phyloP scores from a whole-genome alignment of 306 rosid genomes.

The Corylus americana region DNA sequence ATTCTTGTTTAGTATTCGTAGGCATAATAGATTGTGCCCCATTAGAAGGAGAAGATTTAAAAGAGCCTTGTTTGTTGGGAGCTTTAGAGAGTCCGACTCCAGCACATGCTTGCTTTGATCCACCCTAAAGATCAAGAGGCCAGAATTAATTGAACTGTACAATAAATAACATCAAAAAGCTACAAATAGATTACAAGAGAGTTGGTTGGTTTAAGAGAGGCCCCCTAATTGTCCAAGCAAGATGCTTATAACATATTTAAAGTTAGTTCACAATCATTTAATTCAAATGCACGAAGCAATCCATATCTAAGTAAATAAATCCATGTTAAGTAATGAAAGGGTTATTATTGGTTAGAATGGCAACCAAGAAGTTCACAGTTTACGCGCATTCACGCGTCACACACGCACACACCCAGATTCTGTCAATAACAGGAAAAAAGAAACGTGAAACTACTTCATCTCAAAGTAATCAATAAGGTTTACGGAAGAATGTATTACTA shows the following conservation, averaged over 20 bases:
- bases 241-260: neutral
- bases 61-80: constrained; percentile 40
- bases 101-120: constrained; percentile 54
- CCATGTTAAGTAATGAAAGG: neutral
- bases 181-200: neutral
- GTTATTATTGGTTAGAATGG: neutral
- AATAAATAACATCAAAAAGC: neutral
- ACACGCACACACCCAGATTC: neutral
- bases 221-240: neutral
- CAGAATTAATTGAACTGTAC: neutral
- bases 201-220: too few species aligned
- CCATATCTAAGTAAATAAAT: neutral
- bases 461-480: neutral
- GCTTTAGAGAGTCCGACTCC: constrained; percentile 45
- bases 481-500: neutral
- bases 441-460: neutral
- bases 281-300: constrained; percentile 10
- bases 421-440: neutral
- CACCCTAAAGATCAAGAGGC: constrained; percentile 48
- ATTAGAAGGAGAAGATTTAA: constrained; percentile 32
- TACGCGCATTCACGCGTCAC: too few species aligned
- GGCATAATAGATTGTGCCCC: constrained; percentile 34
- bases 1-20: constrained; percentile 35
- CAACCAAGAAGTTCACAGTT: neutral
- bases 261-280: neutral